Percentiles rank a stretch among this genome's conserved stretches.
Evolutionary conservation across 2,329 filamentous ascomycete genomes (phyloP).

Genomic region (Xylaria sp.): DNA sequence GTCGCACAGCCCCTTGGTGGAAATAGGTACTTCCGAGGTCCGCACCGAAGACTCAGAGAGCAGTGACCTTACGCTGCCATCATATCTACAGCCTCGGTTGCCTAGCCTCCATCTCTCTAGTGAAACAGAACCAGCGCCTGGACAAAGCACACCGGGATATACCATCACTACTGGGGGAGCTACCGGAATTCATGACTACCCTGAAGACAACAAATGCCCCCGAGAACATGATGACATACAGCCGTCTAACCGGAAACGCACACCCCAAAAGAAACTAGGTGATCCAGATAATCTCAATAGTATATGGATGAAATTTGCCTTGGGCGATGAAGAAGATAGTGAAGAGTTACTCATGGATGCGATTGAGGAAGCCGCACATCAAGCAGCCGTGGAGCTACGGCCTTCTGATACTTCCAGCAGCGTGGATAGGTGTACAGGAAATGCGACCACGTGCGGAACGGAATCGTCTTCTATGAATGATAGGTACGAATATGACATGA

Average conservation of each 20-base stretch:
- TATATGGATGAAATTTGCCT: slow-evolving; percentile 41
- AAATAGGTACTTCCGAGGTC: neutral
- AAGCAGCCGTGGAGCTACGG: slow-evolving; percentile 35
- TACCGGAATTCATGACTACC: neutral
- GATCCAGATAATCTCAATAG: slow-evolving; percentile 22
- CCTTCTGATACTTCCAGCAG: slow-evolving; percentile 32
- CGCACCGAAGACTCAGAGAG: slow-evolving; percentile 4
- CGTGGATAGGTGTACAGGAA: slow-evolving; percentile 13
- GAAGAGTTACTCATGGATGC: slow-evolving; percentile 32
- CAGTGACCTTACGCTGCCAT: slow-evolving; percentile 28
- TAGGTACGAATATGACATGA: neutral
- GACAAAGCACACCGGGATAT: neutral
- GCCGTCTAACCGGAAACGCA: slow-evolving; percentile 2
- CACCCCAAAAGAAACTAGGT: neutral
- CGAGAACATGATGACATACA: neutral
- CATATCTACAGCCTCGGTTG: slow-evolving; percentile 31
- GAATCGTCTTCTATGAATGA: neutral
- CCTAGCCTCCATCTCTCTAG: slow-evolving; percentile 33
- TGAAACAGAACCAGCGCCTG: slow-evolving; percentile 10
- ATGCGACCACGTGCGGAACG: slow-evolving; percentile 21
- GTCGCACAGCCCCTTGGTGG: slow-evolving; percentile 4
- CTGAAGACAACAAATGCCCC: neutral
- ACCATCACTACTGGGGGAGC: neutral
- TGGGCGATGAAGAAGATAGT: slow-evolving; percentile 31
- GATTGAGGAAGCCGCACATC: slow-evolving; percentile 37